Percentiles rank a stretch among this genome's conserved stretches.
phyloP scores from a whole-genome alignment of 441 rosid species.

The Gossypium lobatum region DNA sequence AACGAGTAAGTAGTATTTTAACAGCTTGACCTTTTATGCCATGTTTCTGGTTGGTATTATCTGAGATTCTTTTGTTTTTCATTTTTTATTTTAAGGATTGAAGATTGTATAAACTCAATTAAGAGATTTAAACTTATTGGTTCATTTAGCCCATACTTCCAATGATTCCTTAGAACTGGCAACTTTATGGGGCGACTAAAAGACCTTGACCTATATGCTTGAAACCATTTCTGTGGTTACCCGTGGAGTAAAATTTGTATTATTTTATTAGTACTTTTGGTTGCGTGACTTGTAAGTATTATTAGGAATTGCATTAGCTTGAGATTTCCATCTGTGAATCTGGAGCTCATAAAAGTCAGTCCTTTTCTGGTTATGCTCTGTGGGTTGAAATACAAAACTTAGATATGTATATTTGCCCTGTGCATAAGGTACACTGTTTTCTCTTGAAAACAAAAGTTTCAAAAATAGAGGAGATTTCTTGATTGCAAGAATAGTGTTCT shows the following conservation, averaged over 20 bases:
- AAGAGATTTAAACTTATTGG: neutral
- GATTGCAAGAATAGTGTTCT: conserved; percentile 2
- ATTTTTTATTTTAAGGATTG: neutral
- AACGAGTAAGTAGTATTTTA: conserved; percentile 56
- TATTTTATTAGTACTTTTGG: neutral
- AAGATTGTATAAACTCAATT: neutral
- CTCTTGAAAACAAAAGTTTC: neutral
- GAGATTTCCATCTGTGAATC: neutral
- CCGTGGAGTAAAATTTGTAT: neutral
- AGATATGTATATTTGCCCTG: neutral
- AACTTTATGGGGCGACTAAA: neutral
- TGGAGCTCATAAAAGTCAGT: conserved; percentile 1
- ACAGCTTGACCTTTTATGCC: conserved; percentile 7
- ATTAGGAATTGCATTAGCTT: neutral
- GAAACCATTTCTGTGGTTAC: neutral
- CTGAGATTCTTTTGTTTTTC: neutral
- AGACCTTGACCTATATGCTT: neutral
- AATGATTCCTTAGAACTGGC: neutral
- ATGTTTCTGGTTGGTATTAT: conserved; percentile 9
- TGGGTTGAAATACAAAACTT: neutral
- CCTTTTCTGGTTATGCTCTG: neutral
- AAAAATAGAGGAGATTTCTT: neutral
- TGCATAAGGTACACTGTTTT: neutral
- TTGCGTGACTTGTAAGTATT: neutral
- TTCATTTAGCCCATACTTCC: neutral